Evolutionary conservation across 2,329 filamentous ascomycete genomes (phyloP).

Genomic region (Simplicillium aogashimaense): DNA sequence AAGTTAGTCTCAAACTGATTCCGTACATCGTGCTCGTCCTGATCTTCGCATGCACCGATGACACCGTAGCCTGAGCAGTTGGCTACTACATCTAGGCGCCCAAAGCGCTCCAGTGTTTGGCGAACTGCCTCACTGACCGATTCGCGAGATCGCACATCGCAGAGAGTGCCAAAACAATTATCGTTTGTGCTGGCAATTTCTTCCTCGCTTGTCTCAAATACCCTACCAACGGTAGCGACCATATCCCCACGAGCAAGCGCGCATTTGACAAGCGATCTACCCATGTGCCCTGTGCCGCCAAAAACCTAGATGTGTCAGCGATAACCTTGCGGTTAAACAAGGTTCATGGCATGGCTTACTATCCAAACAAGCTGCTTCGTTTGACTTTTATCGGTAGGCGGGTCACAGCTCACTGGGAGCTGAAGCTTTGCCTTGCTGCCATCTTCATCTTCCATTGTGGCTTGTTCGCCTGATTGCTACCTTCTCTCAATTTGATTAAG

Average conservation of each 20-base stretch:
- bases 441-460: slow-evolving; percentile 11
- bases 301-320: slow-evolving; percentile 54
- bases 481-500: too few species aligned
- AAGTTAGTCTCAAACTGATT: slow-evolving; percentile 98
- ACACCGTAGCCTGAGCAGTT: slow-evolving; percentile 95
- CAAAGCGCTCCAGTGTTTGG: slow-evolving; percentile 62
- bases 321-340: slow-evolving; percentile 1
- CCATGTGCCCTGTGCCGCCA: slow-evolving; percentile 95
- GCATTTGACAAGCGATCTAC: slow-evolving; percentile 76
- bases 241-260: slow-evolving; percentile 73
- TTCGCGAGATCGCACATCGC: slow-evolving; percentile 75
- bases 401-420: slow-evolving; percentile 78
- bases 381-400: slow-evolving; percentile 61
- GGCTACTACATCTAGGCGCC: slow-evolving; percentile 76
- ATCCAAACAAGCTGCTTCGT: slow-evolving; percentile 79
- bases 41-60: slow-evolving; percentile 91
- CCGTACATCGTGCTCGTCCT: slow-evolving; percentile 87
- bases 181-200: slow-evolving; percentile 63
- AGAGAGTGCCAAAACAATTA: slow-evolving; percentile 72
- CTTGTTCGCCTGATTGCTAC: too few species aligned
- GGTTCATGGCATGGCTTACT: slow-evolving; percentile 37
- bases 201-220: slow-evolving; percentile 62
- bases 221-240: slow-evolving; percentile 78
- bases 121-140: slow-evolving; percentile 67
- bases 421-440: slow-evolving; percentile 30